phyloP scores from a whole-genome alignment of 164 flowering plant genomes.

The Cinnamomum chago region DNA sequence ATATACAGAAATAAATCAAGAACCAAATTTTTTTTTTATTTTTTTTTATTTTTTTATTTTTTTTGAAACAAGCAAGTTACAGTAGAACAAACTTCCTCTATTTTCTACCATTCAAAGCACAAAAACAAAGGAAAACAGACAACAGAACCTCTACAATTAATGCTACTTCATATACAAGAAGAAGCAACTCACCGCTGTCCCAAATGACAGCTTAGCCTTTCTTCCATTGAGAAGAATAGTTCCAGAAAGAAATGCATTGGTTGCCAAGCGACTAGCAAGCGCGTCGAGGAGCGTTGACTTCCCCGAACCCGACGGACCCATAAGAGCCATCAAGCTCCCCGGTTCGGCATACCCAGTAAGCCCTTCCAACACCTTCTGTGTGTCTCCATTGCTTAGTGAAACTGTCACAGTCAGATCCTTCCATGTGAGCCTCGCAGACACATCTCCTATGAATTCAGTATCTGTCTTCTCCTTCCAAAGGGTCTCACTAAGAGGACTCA shows the following conservation, averaged over 20 bases:
- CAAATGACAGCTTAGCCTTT: slow-evolving; percentile 81
- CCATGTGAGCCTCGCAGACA: slow-evolving; percentile 84
- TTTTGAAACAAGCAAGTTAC: background rate
- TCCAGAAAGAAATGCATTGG: slow-evolving; percentile 86
- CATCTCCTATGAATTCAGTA: slow-evolving; percentile 63
- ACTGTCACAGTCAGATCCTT: slow-evolving; percentile 83
- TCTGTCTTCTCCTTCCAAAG: slow-evolving; percentile 62
- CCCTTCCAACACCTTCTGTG: slow-evolving; percentile 69
- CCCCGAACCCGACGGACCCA: slow-evolving; percentile 97
- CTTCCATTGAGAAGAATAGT: slow-evolving; percentile 76
- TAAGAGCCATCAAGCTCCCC: slow-evolving; percentile 69
- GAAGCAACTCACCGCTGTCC: slow-evolving; percentile 63
- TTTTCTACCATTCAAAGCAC: background rate
- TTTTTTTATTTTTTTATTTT: no score
- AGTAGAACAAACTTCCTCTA: background rate
- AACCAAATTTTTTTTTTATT: no score
- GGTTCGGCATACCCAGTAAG: slow-evolving; percentile 88
- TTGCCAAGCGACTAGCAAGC: slow-evolving; percentile 75
- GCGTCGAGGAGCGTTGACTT: slow-evolving; percentile 91
- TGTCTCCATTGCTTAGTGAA: slow-evolving; percentile 52
- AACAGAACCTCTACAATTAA: background rate
- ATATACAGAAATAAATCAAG: background rate
- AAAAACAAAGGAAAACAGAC: slow-evolving; percentile 6
- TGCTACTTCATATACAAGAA: background rate
- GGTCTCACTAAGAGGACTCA: slow-evolving; percentile 82